Evolutionary conservation across 768 basidiomycete species (phyloP), one percentile per base, ranked within the genome.

Genomic region (Punctularia strigosozonata): DNA sequence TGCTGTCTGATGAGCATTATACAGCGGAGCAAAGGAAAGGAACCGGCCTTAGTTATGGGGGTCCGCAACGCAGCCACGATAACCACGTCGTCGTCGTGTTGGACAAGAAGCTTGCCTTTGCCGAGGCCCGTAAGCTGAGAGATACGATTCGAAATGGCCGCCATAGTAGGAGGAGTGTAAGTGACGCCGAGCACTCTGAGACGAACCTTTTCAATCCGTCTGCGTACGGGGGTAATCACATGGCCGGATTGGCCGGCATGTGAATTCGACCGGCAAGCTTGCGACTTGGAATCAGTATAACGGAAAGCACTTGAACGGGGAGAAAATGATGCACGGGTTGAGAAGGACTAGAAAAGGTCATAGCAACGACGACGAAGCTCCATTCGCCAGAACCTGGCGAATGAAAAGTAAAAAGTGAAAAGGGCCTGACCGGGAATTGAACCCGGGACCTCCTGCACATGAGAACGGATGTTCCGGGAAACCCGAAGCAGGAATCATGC

Each of bases 401-500:
- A n/a, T n/a, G n/a, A n/a, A n/a, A n/a, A n/a, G n/a, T n/a, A n/a
- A n/a, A n/a, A n/a, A n/a, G n/a, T n/a, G n/a, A n/a, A 30, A 30
- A 30, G 69, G 77, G 75, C 77, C 76, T 77, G 67, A 70, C 76
- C 72, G 77, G 77, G 79, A 80, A 80, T 81, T 80, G 79, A 82
- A 81, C 80, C 77, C 77, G 71, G 77, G 77, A 80, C 80, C 80
- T 81, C 78, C 78, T 79, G n/a, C n/a, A n/a, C n/a, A n/a, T n/a
- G n/a, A n/a, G n/a, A n/a, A n/a, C n/a, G n/a, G n/a, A n/a, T n/a
- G n/a, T n/a, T n/a, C n/a, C n/a, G n/a, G n/a, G n/a, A n/a, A n/a
- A n/a, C n/a, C n/a, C n/a, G n/a, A n/a, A n/a, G n/a, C n/a, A n/a
- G n/a, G n/a, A n/a, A n/a, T n/a, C n/a, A n/a, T n/a, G n/a, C n/a